Conservation (phyloP, 768 basidiomycete species). For the Gloeostereum incarnatum region DNA sequence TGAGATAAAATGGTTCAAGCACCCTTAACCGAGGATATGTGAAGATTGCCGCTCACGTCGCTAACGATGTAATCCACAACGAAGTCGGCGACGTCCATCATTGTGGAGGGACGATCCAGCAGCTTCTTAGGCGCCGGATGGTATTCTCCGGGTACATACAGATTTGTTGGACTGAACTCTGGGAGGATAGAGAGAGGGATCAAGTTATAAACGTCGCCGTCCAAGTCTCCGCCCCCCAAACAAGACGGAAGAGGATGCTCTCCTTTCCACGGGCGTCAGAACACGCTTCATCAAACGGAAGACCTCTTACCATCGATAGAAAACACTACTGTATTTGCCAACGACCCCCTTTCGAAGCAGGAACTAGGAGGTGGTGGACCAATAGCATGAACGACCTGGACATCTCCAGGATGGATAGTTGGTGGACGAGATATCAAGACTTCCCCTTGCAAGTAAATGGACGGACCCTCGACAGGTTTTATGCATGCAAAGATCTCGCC, state of each 20-base stretch:
- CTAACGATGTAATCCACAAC: constrained; percentile 60
- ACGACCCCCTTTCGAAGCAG: constrained; percentile 37
- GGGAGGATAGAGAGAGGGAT: constrained; percentile 30
- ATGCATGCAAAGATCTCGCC: constrained; percentile 56
- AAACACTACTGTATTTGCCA: constrained; percentile 56
- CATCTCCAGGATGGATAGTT: constrained; percentile 60
- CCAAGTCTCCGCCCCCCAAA: constrained; percentile 61
- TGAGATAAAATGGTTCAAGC: constrained; percentile 2
- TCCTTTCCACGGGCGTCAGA: constrained; percentile 23
- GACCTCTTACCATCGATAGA: constrained; percentile 37
- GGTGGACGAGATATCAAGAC: constrained; percentile 56
- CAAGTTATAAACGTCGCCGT: constrained; percentile 52
- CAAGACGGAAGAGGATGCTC: constrained; percentile 48
- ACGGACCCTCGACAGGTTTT: constrained; percentile 24
- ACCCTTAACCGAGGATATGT: neutral
- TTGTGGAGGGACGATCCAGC: constrained; percentile 39
- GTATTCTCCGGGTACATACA: constrained; percentile 35
- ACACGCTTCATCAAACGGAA: neutral
- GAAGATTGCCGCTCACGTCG: constrained; percentile 30
- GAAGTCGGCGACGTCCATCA: constrained; percentile 59
- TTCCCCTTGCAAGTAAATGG: constrained; percentile 41
- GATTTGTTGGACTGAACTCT: constrained; percentile 19
- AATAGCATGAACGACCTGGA: constrained; percentile 48
- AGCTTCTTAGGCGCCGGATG: constrained; percentile 32
- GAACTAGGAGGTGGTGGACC: constrained; percentile 43